Conservation (phyloP, 345 rosid species). For the Nasturtium officinale region DNA sequence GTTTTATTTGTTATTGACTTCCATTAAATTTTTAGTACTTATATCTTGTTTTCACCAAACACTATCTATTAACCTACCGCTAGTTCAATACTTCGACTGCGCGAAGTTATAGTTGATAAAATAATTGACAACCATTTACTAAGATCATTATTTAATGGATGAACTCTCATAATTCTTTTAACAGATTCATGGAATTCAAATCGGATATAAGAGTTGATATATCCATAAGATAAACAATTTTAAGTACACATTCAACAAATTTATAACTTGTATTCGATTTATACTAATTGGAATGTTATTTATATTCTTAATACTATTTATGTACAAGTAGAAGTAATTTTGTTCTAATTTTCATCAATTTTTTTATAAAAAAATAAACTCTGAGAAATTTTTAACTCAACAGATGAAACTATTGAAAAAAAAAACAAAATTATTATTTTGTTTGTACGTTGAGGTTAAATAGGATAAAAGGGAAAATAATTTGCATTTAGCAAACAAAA, state of each 20-base stretch:
- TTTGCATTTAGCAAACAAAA: conserved; percentile 33
- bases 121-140: conserved; percentile 17
- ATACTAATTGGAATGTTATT: no score
- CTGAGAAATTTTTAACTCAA: no score
- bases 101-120: conserved; percentile 24
- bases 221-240: no score
- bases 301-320: no score
- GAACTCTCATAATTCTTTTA: no score
- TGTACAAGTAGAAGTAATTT: background rate
- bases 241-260: no score
- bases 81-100: conserved; percentile 36
- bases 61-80: conserved; percentile 30
- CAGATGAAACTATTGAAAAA: no score
- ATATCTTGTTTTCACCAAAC: conserved; percentile 34
- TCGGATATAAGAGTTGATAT: no score
- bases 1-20: conserved; percentile 35
- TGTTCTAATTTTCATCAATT: background rate
- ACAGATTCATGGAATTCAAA: background rate
- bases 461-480: conserved; percentile 22
- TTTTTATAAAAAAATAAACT: background rate
- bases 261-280: no score
- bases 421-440: background rate
- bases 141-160: background rate
- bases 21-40: conserved; percentile 21
- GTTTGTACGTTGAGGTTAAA: conserved; percentile 26